Conservation (phyloP, 108 stramenopile genomes). For the Seminavis robusta region DNA sequence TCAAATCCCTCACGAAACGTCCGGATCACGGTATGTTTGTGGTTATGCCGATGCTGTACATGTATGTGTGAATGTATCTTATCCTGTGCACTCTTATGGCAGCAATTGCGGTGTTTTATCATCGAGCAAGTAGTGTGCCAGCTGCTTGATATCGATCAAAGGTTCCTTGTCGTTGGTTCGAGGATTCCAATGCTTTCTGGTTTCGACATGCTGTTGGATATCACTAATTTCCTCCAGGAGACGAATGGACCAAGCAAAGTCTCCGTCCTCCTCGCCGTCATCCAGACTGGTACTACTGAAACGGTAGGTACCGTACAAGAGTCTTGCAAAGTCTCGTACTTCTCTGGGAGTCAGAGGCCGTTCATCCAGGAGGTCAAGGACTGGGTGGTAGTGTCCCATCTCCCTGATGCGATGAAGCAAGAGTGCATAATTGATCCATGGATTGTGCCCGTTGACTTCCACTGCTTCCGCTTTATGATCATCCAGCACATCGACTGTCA, state of each 20-base stretch:
- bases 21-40: no score
- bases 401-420: constrained; percentile 52
- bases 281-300: no score
- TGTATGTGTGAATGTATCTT: no score
- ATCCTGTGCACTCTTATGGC: no score
- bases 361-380: constrained; percentile 57
- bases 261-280: no score
- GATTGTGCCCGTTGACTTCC: constrained; percentile 51
- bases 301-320: constrained; percentile 2
- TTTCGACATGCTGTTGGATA: constrained; percentile 13
- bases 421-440: constrained; percentile 60
- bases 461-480: constrained; percentile 50
- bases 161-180: constrained; percentile 49
- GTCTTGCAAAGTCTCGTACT: constrained; percentile 25
- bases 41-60: no score
- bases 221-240: constrained; percentile 56
- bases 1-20: no score
- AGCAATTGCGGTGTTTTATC: no score
- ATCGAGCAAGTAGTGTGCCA: no score
- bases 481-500: constrained; percentile 58
- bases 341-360: constrained; percentile 27
- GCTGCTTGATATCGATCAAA: constrained; percentile 56
- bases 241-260: constrained; percentile 52
- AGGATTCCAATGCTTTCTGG: constrained; percentile 64
- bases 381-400: constrained; percentile 39